phyloP scores from a whole-genome alignment of 2,329 filamentous ascomycete species.

The Colletotrichum horii region DNA sequence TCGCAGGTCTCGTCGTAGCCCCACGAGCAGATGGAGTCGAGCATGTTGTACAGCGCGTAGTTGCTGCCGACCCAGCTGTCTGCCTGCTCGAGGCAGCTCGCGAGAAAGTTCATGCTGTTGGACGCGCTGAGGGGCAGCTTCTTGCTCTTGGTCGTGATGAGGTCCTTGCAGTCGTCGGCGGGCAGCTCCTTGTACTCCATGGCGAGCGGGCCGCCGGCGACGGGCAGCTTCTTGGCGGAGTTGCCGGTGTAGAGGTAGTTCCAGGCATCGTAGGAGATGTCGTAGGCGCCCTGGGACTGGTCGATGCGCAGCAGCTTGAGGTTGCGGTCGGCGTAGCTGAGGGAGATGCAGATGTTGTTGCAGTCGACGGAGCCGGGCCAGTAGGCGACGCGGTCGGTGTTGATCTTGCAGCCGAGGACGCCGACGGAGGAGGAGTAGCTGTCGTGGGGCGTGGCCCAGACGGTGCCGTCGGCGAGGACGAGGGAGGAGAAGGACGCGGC shows the following conservation, averaged over 20 bases:
- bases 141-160: conserved; percentile 49
- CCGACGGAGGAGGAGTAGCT: conserved; percentile 54
- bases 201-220: conserved; percentile 50
- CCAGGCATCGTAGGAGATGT: conserved; percentile 59
- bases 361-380: conserved; percentile 52
- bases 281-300: conserved; percentile 45
- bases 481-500: not conserved
- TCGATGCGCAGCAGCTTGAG: conserved; percentile 29
- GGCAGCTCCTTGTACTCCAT: conserved; percentile 53
- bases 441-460: conserved; percentile 50
- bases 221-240: conserved; percentile 49
- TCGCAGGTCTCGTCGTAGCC: conserved; percentile 52
- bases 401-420: conserved; percentile 56
- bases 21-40: conserved; percentile 50
- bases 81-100: conserved; percentile 43
- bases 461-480: conserved; percentile 12
- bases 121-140: conserved; percentile 49
- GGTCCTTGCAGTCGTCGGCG: conserved; percentile 48
- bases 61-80: conserved; percentile 54
- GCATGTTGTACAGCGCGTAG: conserved; percentile 56
- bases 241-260: conserved; percentile 53
- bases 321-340: conserved; percentile 24
- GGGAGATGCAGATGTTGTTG: conserved; percentile 48
- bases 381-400: conserved; percentile 58
- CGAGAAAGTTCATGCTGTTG: conserved; percentile 60